These are phyloP conservation scores for Globisporangium solare DNA, from an alignment of 352 stramenopile species.

Conservation along the genomic window DNA sequence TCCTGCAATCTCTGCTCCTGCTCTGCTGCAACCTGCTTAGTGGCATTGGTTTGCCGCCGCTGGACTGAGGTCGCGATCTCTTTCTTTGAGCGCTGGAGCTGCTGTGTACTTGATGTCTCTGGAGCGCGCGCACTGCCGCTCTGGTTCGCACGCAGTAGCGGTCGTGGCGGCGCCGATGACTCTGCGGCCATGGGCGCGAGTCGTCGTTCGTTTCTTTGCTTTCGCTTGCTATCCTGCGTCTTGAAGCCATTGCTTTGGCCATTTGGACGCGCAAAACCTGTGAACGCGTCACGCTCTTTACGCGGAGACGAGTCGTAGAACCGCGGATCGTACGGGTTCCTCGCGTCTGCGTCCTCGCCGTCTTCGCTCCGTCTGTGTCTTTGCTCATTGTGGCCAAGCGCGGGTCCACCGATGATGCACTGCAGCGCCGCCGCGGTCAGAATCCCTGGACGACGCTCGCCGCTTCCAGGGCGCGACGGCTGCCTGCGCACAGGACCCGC, in stretches of 20 bases:
- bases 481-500: no score
- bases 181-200: not conserved
- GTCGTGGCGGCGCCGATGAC: not conserved
- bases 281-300: not conserved
- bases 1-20: not conserved
- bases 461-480: no score
- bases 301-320: not conserved
- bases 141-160: not conserved
- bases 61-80: not conserved
- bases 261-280: not conserved
- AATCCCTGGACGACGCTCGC: slow-evolving; percentile 10
- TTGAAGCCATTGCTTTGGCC: not conserved
- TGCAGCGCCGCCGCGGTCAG: slow-evolving; percentile 26
- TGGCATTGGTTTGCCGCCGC: not conserved
- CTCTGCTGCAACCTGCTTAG: not conserved
- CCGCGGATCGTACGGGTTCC: slow-evolving; percentile 13
- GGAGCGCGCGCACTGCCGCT: not conserved
- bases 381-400: not conserved
- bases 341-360: not conserved
- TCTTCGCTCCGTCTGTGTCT: not conserved
- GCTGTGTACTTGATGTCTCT: not conserved
- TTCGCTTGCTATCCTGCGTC: not conserved
- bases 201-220: not conserved
- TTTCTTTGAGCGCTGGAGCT: not conserved
- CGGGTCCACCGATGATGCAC: slow-evolving; percentile 9